Evolutionary conservation across 139 green algal species (phyloP), one percentile per base, ranked within the genome.

Genomic region (Chlorella sorokiniana): DNA sequence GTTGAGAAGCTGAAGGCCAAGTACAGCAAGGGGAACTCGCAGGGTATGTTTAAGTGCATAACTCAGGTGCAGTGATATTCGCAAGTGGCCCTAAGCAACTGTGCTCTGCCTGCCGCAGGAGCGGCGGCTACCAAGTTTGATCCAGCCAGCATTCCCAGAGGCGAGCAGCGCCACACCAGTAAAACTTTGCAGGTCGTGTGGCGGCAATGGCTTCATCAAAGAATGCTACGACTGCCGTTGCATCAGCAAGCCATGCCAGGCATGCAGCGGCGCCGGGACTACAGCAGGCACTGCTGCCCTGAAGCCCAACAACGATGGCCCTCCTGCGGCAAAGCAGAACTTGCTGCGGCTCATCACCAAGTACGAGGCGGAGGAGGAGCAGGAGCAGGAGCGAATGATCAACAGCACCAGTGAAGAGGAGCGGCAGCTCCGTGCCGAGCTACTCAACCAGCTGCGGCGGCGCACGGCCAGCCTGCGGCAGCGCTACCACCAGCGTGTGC

Each of bases 341-440:
- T n/a, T n/a, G n/a, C n/a, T n/a, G n/a, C n/a, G n/a, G n/a, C n/a
- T n/a, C n/a, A n/a, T 8, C 37, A 80, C 42, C 73, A 80, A 29
- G 22, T 84, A 31, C 29, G 41, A 56, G 65, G 25, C 11, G 33
- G 65, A 76, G 40, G n/a, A 81, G 41, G 65, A 69, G n/a, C 65
- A 20, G 40, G n/a, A 81, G 16, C 68, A 84, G 41, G 18, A 33
- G 7, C 31, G 41, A 31, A 51, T 70, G 78, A 65, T 33, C 8
- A 33, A 41, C 14, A 68, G n/a, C 23, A 20, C 18, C 33, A 42
- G 81, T 41, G 35, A 18, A 11, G 22, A 62, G 16, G 79, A 84
- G 51, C 35, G 65, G 48, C 51, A 42, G 48, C 72, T 65, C 31
- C 33, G 8, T 25, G 35, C 35, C 0, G 51, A 65, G 35, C 51